Evolutionary conservation across 1,284 basidiomycete species (phyloP).

Genomic region (Anthracocystis panici-leucophaei): DNA sequence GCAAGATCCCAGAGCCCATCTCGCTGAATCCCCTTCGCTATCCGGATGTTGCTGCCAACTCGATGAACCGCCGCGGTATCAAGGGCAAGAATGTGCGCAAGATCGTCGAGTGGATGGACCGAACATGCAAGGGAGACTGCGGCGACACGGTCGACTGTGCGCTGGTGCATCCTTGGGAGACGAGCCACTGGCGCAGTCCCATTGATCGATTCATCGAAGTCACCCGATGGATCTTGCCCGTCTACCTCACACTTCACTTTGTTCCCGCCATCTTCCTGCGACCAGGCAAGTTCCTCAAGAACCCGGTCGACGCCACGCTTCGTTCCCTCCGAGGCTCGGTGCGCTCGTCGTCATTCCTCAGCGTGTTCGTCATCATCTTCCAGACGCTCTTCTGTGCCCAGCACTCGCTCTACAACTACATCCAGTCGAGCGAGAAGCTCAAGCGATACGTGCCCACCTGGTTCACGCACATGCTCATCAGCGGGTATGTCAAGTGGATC

Average conservation of each 20-base stretch:
- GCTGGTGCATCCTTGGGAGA: constrained; percentile 82
- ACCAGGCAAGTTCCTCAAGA: constrained; percentile 61
- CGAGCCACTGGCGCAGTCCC: constrained; percentile 78
- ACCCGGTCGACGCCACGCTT: constrained; percentile 48
- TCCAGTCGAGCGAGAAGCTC: constrained; percentile 45
- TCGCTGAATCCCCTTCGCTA: constrained; percentile 55
- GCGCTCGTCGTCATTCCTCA: constrained; percentile 89
- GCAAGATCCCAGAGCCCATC: constrained; percentile 60
- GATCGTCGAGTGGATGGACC: constrained; percentile 60
- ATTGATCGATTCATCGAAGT: constrained; percentile 83
- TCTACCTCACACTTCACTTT: constrained; percentile 89
- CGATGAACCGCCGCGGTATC: constrained; percentile 57
- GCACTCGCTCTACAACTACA: constrained; percentile 73
- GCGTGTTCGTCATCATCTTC: constrained; percentile 84
- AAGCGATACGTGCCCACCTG: constrained; percentile 70
- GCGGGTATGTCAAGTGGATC: constrained; percentile 76
- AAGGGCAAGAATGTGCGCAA: constrained; percentile 55
- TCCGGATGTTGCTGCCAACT: constrained; percentile 51
- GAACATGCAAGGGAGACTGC: constrained; percentile 41
- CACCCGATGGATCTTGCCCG: constrained; percentile 80
- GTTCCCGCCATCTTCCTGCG: constrained; percentile 75
- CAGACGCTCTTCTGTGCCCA: constrained; percentile 87
- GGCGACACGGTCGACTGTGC: constrained; percentile 53
- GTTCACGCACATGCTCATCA: constrained; percentile 75
- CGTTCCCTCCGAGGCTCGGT: constrained; percentile 80